Evolutionary conservation across 176 grass and related monocot species (phyloP), one percentile per base, ranked within the genome.

Genomic region (Avena insularis): DNA sequence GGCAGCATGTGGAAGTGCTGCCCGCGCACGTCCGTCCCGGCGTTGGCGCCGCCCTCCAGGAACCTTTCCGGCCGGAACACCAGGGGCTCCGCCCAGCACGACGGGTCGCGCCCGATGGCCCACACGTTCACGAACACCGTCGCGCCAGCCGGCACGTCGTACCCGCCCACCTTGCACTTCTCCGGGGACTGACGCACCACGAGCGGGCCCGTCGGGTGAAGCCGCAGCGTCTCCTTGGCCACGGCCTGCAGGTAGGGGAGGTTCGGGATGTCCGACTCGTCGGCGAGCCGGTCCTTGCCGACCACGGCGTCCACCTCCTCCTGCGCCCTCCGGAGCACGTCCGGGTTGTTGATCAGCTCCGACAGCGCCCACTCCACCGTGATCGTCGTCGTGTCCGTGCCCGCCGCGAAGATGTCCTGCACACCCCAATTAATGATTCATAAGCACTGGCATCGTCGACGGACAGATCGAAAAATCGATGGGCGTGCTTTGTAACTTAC

Each of bases 1-100:
- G 90, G 95, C 36, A 97, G 85, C 45, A 94, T 71, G 54, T 97
- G 90, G 78, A 94, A 97, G 83, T 97, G 86, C 88, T 86, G 84
- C 51, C 92, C 95, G 60, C 80, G 88, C 79, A 97, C 86, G 16
- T 97, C 90, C 21, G 53, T 20, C 14, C 80, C 85, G 3, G 51
- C 67, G 57, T 48, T 56, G 33, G 57, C 38, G 14, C 11, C 77
- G 0, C 64, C 89, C 17, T 29, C 61, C 47, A 88, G 1, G 78
- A 93, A 93, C 75, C 90, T 14, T 71, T 96, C 94, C 0, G 94
- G 94, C 59, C 89, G 87, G 89, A 96, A 96, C 84, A 55, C 82
- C 6, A 86, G 64, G 19, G 91, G 89, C 27, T 93, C 86, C 0
- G 80, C 27, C 79, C 94, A 96, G 43, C 40, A 23, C 6, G 60